Base-by-base conservation (phyloP, 2,329 filamentous ascomycete genomes). In the Rhinocladiella similis region DNA sequence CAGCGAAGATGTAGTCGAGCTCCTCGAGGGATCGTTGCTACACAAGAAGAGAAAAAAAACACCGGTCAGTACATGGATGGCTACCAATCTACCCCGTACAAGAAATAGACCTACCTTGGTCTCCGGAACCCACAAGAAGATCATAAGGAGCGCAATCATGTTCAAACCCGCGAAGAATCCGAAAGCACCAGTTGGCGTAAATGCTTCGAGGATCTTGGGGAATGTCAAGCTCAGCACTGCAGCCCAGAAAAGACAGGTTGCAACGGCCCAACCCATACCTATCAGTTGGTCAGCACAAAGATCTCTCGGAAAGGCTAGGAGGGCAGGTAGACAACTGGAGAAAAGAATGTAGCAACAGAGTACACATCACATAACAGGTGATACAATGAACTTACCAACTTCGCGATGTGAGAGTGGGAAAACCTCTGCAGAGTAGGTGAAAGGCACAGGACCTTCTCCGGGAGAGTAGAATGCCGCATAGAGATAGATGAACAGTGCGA, bases 371-470 rank as follows among this genome's bases (percentile, higher is more conserved):
- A 33, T 22, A 47, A 27, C 29, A 33, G 5, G 29, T 9, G 29
- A 33, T 33, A 9, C 7, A 33, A 9, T 33, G 6, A 33, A 33
- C 29, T 33, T 12, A 33, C 29, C 29, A 33, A 41, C 38, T 41
- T 41, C 38, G 3, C 38, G 38, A 13, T 41, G 38, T 7, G 38
- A 41, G n/a, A 41, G 38, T 2, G 38, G 38, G 18, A 41, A 41
- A 19, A 41, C 38, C 38, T 41, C 38, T 9, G 47, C 47, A 33
- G 33, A 49, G 14, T 80, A 29, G 83, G 77, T 80, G 46, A 80
- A 80, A 0, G 77, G 76, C 12, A 80, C 79, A 0, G 78, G 78
- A 0, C 77, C 78, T 64, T 63, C 63, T 65, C 84, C 84, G 1
- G 83, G 83, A 0, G 74, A 75, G 52, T 77, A 76, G 19, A 74